A percentile compares a stretch with the other conserved stretches of the same genome.
Evolutionary conservation across 768 basidiomycete genomes (phyloP).

Genomic region (Tremella fuciformis): DNA sequence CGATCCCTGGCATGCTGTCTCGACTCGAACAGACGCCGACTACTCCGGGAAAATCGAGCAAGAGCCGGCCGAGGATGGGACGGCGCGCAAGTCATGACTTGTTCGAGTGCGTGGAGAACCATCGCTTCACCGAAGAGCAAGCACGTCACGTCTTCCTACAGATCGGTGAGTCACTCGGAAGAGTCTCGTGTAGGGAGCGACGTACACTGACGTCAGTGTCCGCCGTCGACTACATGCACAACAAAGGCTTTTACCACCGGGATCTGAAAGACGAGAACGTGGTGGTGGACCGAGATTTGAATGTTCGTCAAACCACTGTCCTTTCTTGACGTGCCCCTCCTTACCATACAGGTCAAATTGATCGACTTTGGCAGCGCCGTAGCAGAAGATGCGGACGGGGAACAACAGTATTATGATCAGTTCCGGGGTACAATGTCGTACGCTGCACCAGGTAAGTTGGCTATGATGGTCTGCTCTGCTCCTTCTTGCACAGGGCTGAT

Average conservation of each 20-base stretch:
- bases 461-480: neutral
- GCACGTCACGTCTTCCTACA: constrained; percentile 82
- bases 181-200: neutral
- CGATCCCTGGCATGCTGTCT: too few species aligned
- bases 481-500: neutral
- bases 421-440: constrained; percentile 57
- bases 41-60: too few species aligned
- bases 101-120: constrained; percentile 92
- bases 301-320: constrained; percentile 38
- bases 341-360: constrained; percentile 68
- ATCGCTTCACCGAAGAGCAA: constrained; percentile 71
- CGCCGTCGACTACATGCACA: constrained; percentile 69
- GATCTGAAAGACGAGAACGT: constrained; percentile 57
- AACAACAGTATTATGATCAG: constrained; percentile 67
- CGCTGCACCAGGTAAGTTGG: constrained; percentile 33
- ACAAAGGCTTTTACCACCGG: constrained; percentile 53
- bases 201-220: constrained; percentile 57
- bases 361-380: constrained; percentile 94
- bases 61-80: constrained; percentile 51
- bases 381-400: constrained; percentile 62
- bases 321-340: constrained; percentile 1
- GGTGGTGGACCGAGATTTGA: constrained; percentile 58
- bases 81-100: constrained; percentile 83
- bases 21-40: too few species aligned
- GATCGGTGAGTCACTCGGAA: constrained; percentile 53